phyloP scores from a whole-genome alignment of 129 eudicot species.

The Pittosporum tobira region DNA sequence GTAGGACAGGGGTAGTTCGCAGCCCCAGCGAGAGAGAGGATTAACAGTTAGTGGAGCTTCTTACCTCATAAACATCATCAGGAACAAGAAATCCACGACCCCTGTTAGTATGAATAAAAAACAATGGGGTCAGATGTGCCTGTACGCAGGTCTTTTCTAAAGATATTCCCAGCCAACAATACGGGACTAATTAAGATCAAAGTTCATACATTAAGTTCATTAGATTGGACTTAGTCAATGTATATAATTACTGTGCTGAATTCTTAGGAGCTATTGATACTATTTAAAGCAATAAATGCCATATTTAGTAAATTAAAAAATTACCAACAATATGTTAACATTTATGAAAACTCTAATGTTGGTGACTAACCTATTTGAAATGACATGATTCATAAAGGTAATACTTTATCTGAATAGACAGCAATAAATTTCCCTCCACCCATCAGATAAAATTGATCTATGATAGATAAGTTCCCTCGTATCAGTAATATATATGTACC shows the following conservation, averaged over 20 bases:
- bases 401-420: background rate
- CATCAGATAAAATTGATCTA: too few relatives aligned
- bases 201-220: background rate
- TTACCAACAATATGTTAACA: background rate
- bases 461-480: too few relatives aligned
- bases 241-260: background rate
- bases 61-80: slow-evolving; percentile 83
- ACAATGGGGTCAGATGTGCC: slow-evolving; percentile 9
- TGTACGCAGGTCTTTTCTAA: background rate
- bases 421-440: background rate
- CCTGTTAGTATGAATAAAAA: slow-evolving; percentile 33
- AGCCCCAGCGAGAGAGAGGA: too few relatives aligned
- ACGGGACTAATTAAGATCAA: background rate
- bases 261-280: background rate
- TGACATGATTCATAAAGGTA: background rate
- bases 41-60: background rate
- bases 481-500: background rate
- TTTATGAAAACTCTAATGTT: background rate
- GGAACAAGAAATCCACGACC: slow-evolving; percentile 78
- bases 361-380: background rate
- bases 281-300: slow-evolving; percentile 1
- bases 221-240: background rate
- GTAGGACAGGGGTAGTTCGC: background rate
- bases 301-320: background rate
- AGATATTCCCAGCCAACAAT: background rate